Evolutionary conservation across 345 rosid species (phyloP), one percentile per base, ranked within the genome.

Genomic region (Toxicodendron radicans): DNA sequence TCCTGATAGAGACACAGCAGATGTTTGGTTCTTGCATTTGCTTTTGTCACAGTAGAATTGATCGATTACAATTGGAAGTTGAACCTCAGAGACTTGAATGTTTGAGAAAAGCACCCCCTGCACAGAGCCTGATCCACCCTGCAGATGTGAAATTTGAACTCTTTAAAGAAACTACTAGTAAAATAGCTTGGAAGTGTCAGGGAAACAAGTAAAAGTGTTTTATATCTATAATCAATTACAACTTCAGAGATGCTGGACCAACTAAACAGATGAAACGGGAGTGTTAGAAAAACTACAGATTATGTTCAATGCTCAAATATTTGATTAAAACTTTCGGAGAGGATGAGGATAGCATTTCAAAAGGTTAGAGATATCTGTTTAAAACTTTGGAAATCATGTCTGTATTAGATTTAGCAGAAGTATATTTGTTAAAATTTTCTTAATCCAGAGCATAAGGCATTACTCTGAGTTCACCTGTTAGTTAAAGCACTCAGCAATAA

Each of bases 101-200:
- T 95, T 93, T 64, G 99, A 95, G 88, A 95, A 95, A 66, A 91
- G 73, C 38, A 95, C 84, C 68, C 93, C 96, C 64, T 87, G 92
- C 18, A 95, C 98, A 33, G 94, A 95, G 69, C 99, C 97, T 49
- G 87, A 79, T 60, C 98, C 98, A 72, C 99, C 99, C 96, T 95
- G 99, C 87, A 84, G 41, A 70, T 63, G 14, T 69, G 20, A 75
- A 69, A 70, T 78, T 71, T 79, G 56, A 71, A 54, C 53, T 75
- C 49, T 60, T 72, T 20, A 70, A 79, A 75, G 65, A 65, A n/a
- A 12, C 17, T 23, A 20, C 72, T 46, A 20, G 60, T 57, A 57
- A 17, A 17, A 46, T 46, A 58, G 67, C 56, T 63, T 58, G 67
- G 71, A 60, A 43, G 56, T 48, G 24, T 58, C 13, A 18, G 48